Evolutionary conservation across 129 eudicot species (phyloP).

Genomic region (Mikania micrantha): DNA sequence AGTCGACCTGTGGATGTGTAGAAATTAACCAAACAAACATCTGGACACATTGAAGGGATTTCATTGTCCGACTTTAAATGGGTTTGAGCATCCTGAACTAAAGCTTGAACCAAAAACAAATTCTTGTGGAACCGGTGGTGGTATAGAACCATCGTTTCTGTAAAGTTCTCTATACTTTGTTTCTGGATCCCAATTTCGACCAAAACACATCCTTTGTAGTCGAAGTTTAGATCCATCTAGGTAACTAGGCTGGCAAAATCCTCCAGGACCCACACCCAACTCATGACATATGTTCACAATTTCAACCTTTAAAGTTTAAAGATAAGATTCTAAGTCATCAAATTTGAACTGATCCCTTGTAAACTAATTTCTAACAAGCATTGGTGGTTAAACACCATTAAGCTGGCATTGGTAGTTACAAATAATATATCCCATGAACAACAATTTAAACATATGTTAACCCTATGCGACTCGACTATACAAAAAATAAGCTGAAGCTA

Average conservation of each 20-base stretch:
- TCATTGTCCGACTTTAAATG: conserved; percentile 11
- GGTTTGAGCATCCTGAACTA: conserved; percentile 33
- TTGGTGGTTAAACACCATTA: no score
- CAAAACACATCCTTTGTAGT: conserved; percentile 58
- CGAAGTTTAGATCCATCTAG: conserved; percentile 39
- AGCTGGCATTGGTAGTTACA: no score
- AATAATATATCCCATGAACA: no score
- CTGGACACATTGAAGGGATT: conserved; percentile 46
- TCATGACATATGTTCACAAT: conserved; percentile 38
- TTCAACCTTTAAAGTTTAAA: conserved; percentile 34
- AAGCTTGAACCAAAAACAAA: conserved; percentile 30
- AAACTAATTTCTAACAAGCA: neutral
- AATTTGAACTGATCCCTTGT: neutral
- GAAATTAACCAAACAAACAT: conserved; percentile 53
- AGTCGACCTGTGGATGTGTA: conserved; percentile 44
- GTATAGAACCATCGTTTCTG: conserved; percentile 27
- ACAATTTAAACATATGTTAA: no score
- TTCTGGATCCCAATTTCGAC: conserved; percentile 56
- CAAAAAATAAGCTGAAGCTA: no score
- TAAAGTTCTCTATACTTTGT: conserved; percentile 23
- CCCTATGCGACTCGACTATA: no score
- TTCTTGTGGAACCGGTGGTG: conserved; percentile 36
- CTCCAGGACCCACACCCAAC: conserved; percentile 48
- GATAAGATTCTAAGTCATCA: neutral
- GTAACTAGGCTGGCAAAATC: conserved; percentile 51